Evolutionary conservation across 768 basidiomycete genomes (phyloP).

Genomic region (Phylloporus sp.): DNA sequence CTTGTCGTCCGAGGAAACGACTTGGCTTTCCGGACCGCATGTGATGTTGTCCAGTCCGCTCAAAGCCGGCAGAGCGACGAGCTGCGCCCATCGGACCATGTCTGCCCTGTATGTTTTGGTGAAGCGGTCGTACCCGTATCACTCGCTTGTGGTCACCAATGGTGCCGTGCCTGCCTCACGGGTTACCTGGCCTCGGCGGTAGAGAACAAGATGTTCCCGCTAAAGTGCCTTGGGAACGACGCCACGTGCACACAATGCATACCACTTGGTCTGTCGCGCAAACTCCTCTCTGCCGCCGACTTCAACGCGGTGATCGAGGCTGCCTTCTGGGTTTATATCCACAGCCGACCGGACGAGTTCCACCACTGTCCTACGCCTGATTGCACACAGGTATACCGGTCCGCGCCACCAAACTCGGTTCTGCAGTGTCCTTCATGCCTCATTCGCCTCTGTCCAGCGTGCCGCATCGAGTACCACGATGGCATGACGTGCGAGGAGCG

Average conservation of each 20-base stretch:
- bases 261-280: slow-evolving; percentile 47
- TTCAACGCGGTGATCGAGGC: slow-evolving; percentile 56
- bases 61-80: slow-evolving; percentile 30
- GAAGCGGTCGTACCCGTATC: slow-evolving; percentile 48
- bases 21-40: slow-evolving; percentile 30
- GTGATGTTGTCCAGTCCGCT: slow-evolving; percentile 41
- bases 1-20: slow-evolving; percentile 59
- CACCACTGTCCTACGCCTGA: slow-evolving; percentile 78
- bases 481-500: slow-evolving; percentile 61
- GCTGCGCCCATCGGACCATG: slow-evolving; percentile 14
- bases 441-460: slow-evolving; percentile 62
- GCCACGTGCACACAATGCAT: slow-evolving; percentile 57
- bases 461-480: slow-evolving; percentile 60
- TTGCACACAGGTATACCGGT: slow-evolving; percentile 70
- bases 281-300: slow-evolving; percentile 47
- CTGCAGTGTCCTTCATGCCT: slow-evolving; percentile 73
- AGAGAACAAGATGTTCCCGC: slow-evolving; percentile 59
- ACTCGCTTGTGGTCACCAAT: slow-evolving; percentile 62
- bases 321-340: slow-evolving; percentile 59
- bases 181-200: slow-evolving; percentile 56
- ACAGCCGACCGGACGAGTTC: slow-evolving; percentile 57
- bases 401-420: slow-evolving; percentile 43
- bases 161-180: slow-evolving; percentile 61
- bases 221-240: slow-evolving; percentile 67
- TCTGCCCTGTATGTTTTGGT: slow-evolving; percentile 71